Evolutionary conservation across 1,139 yeast genomes (phyloP).

Genomic region (Wickerhamomyces sp.): DNA sequence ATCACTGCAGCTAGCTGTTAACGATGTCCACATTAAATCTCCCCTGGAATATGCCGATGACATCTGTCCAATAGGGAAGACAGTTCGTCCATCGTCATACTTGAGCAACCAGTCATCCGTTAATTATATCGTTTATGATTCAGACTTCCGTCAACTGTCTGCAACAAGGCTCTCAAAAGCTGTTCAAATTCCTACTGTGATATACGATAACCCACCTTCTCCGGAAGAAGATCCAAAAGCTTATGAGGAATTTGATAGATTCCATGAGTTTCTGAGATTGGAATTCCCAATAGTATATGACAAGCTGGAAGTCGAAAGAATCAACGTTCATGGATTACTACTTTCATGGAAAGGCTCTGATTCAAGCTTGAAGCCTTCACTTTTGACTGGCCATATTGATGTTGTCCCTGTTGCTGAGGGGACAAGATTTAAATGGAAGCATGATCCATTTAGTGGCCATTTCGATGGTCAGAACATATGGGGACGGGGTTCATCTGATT

Average conservation of each 20-base stretch:
- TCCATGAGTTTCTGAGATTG: slow-evolving; percentile 52
- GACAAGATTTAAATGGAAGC: slow-evolving; percentile 55
- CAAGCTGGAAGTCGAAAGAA: slow-evolving; percentile 44
- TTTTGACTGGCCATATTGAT: slow-evolving; percentile 77
- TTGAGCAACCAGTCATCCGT: slow-evolving; percentile 16
- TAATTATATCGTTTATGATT: slow-evolving; percentile 29
- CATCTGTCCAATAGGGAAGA: slow-evolving; percentile 12
- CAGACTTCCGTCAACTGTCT: slow-evolving; percentile 35
- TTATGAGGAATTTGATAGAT: slow-evolving; percentile 38
- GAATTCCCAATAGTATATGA: slow-evolving; percentile 60
- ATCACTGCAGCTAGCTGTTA: too few relatives aligned
- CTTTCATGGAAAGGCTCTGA: slow-evolving; percentile 64
- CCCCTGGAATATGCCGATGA: neutral
- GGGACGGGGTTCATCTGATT: slow-evolving; percentile 67
- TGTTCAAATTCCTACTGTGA: slow-evolving; percentile 56
- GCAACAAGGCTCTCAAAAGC: slow-evolving; percentile 47
- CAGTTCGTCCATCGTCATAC: slow-evolving; percentile 18
- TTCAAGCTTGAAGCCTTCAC: slow-evolving; percentile 50
- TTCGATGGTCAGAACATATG: slow-evolving; percentile 46
- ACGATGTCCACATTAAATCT: neutral
- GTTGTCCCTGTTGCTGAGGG: slow-evolving; percentile 73
- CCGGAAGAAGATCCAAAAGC: slow-evolving; percentile 35
- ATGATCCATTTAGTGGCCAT: slow-evolving; percentile 66
- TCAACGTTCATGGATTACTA: slow-evolving; percentile 64
- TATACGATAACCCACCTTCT: slow-evolving; percentile 46